Evolutionary conservation across 257 asterid species (phyloP), one percentile per base, ranked within the genome.

Genomic region (Nicotiana tomentosiformis): DNA sequence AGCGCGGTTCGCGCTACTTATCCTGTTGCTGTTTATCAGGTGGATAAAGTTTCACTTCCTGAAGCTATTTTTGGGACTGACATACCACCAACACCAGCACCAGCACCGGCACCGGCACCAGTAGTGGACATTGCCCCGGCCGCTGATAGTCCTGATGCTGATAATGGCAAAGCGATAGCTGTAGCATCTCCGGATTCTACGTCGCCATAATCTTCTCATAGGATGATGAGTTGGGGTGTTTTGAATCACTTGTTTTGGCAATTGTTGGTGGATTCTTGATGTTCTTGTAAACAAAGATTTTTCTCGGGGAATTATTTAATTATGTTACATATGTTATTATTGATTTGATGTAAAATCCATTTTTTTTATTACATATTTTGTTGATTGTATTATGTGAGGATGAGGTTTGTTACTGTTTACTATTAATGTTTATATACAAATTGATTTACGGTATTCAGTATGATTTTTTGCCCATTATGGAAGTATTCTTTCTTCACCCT

Each of bases 1-100:
- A 94, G 97, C 62, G 92, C 93, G 8, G 94, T 94, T 16, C 93
- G 86, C 84, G 88, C 97, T 5, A 89, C 93, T 53, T 90, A 89
- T 70, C 98, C 93, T 1, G 93, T 90, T 10, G 94, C 97, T 0
- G 78, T 93, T 68, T 94, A 90, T 72, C 93, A 93, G 88, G 88
- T 91, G 7, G 93, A 93, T 26, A 83, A 37, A 72, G 90, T 94
- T 62, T 86, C 91, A 5, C 90, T 93, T 78, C 97, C 98, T 0
- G 91, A 85, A 68, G 97, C 94, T 0, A 92, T 94, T 77, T 93
- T 93, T 58, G 97, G 98, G 78, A 93, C 94, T 4, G 92, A 92
- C 69, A 90, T 94, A 14, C 98, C 97, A 6, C 97, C 97, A 17
- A 84, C 86, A 11, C 90, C 94, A 0, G 94, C 93, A n/a, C 98